These are phyloP conservation scores for Podosphaera aphanis DNA, from an alignment of 2,329 filamentous ascomycete genomes.

Conservation along the genomic window DNA sequence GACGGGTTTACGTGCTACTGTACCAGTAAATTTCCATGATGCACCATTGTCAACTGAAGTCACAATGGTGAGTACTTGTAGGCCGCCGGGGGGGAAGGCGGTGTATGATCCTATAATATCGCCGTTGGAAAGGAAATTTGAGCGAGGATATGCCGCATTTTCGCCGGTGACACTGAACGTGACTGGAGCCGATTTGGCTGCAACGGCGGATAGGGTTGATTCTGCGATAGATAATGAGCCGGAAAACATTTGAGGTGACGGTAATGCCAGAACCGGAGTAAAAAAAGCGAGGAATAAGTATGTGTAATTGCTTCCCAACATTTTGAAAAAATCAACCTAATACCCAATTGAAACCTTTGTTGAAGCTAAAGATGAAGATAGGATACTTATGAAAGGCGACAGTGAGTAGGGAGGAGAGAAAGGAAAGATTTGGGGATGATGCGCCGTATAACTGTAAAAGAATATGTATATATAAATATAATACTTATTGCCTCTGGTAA, in stretches of 20 bases:
- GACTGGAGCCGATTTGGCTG: not conserved
- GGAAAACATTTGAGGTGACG: not conserved
- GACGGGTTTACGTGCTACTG: not conserved
- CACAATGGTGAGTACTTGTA: not conserved
- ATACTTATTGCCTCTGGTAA: not conserved
- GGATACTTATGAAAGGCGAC: not conserved
- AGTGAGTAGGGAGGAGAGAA: not conserved
- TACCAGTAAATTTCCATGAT: conserved; percentile 1
- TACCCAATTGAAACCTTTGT: not conserved
- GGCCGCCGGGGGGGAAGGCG: not conserved
- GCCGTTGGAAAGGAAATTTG: not conserved
- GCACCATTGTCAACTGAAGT: not conserved
- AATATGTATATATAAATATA: not conserved
- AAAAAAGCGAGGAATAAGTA: not conserved
- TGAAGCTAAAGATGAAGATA: not conserved
- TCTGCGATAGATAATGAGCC: not conserved
- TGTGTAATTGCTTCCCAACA: not conserved
- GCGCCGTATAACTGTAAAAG: not conserved
- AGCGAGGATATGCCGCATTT: not conserved
- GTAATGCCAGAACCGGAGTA: not conserved
- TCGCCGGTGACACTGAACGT: not conserved
- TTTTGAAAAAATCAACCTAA: not conserved
- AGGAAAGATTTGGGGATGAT: not conserved
- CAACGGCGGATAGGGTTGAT: not conserved
- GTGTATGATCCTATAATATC: not conserved